These are phyloP conservation scores for Cephaloascus albidus DNA, from an alignment of 805 yeast genomes.

Conservation along the genomic window DNA sequence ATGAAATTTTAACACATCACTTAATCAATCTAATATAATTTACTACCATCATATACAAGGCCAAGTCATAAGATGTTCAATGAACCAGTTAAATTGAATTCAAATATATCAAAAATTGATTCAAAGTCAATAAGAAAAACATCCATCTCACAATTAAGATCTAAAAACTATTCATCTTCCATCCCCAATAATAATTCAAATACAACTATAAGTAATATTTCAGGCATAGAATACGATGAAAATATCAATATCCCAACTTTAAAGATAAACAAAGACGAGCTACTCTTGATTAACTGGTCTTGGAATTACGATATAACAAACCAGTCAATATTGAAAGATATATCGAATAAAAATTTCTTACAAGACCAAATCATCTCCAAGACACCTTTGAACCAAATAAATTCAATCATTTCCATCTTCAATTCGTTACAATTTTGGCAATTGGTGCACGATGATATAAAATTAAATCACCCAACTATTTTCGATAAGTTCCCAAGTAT, in stretches of 20 bases:
- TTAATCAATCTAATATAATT: too few relatives aligned
- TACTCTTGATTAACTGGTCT: background rate
- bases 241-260: background rate
- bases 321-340: background rate
- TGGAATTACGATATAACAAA: background rate
- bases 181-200: background rate
- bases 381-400: background rate
- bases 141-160: background rate
- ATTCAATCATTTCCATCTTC: background rate
- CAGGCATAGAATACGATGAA: background rate
- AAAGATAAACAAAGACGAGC: background rate
- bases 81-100: background rate
- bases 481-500: background rate
- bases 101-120: background rate
- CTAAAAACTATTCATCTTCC: background rate
- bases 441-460: background rate
- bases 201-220: background rate
- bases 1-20: too few relatives aligned
- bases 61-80: too few relatives aligned
- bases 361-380: background rate
- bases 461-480: background rate
- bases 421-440: background rate
- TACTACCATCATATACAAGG: too few relatives aligned
- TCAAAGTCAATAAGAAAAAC: background rate
- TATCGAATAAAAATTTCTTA: too few relatives aligned